Evolutionary conservation across 176 grass and related monocot species (phyloP), one percentile per base, ranked within the genome.

Genomic region (Leersia perrieri): DNA sequence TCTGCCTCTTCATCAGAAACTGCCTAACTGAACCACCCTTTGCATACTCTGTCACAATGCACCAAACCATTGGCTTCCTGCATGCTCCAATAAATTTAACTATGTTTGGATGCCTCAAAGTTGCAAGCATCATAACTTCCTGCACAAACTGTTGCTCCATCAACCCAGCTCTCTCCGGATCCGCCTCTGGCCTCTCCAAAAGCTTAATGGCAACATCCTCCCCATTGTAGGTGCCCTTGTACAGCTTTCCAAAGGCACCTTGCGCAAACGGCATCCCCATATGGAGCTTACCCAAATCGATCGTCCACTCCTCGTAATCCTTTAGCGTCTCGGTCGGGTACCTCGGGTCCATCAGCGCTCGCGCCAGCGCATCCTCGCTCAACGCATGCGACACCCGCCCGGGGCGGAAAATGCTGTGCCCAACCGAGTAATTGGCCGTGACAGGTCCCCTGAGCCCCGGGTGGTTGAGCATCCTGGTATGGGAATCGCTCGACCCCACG

Each of bases 141-240:
- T 91, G 89, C 68, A 68, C 89, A 35, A 87, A 91, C 74, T 91
- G 89, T 38, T 91, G 89, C 63, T 91, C 89, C 89, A 91, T 91
- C 27, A 91, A 31, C 7, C 82, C 68, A 3, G 80, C 84, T 45
- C 89, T 87, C 62, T 91, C 84, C 4, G 71, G 79, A 42, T 91
- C 89, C 42, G 57, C 82, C 68, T 91, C 89, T 1, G 89, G 89
- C 28, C 72, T 91, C 62, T 91, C 89, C 36, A 91, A 69, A 63
- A 91, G 81, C 51, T 91, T 91, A 80, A 91, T 91, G 42, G 89
- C 89, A 0, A 91, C 84, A 84, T 91, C 89, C 33, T 91, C 89
- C 42, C 79, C 83, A 6, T 91, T 87, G 85, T 91, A 91, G 5
- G 84, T 87, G 35, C 89, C 89, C 58, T 61, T 86, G 47, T 91